phyloP scores from a whole-genome alignment of 1,284 basidiomycete genomes.

The Ganoderma boninense region DNA sequence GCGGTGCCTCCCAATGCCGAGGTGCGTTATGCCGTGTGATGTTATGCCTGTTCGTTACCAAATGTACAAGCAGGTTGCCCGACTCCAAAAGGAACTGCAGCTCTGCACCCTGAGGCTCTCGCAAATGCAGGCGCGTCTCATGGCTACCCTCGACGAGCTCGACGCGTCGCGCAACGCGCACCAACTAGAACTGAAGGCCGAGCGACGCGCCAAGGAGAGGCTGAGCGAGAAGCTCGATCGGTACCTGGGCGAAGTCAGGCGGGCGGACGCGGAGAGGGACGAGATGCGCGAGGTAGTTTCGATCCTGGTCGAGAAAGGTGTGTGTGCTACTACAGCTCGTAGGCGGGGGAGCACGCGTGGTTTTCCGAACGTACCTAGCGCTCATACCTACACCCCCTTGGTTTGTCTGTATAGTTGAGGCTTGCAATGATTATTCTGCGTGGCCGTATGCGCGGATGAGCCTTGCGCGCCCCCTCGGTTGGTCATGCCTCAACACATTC shows the following conservation, averaged over 20 bases:
- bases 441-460: constrained; percentile 62
- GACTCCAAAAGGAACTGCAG: constrained; percentile 24
- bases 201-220: constrained; percentile 44
- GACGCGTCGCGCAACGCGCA: constrained; percentile 54
- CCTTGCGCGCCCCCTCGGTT: constrained; percentile 54
- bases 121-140: constrained; percentile 56
- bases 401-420: constrained; percentile 55
- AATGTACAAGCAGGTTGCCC: constrained; percentile 6
- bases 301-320: constrained; percentile 67
- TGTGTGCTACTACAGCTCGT: constrained; percentile 29
- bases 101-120: constrained; percentile 38
- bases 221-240: constrained; percentile 51
- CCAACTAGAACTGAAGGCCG: constrained; percentile 50
- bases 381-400: constrained; percentile 18
- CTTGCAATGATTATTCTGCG: constrained; percentile 55
- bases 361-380: constrained; percentile 8
- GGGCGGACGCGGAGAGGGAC: constrained; percentile 57
- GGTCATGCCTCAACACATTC: constrained; percentile 25
- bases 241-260: constrained; percentile 44
- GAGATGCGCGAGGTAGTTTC: constrained; percentile 62
- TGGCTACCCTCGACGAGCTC: constrained; percentile 59
- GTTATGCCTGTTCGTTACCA: no score
- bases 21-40: constrained; percentile 6
- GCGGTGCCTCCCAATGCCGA: constrained; percentile 10
- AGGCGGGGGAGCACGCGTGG: neutral